Evolutionary conservation across 257 asterid species (phyloP).

Genomic region (Capsicum chinense): DNA sequence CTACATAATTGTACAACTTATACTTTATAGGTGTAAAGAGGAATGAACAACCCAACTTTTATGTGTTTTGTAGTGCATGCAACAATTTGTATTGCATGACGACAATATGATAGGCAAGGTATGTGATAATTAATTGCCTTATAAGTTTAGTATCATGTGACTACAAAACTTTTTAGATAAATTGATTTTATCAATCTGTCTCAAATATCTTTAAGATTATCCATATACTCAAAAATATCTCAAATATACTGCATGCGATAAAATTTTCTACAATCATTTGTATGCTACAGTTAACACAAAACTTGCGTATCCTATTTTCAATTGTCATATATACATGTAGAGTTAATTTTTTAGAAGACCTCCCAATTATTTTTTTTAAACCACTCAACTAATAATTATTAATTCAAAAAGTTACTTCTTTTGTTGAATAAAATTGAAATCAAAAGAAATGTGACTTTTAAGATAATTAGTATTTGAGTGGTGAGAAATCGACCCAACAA

Average conservation of each 20-base stretch:
- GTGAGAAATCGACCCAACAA: too few relatives aligned
- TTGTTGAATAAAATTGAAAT: too few relatives aligned
- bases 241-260: background rate
- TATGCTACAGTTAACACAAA: background rate
- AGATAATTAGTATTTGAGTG: too few relatives aligned
- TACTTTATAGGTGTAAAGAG: slow-evolving; percentile 4
- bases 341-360: too few relatives aligned
- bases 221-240: background rate
- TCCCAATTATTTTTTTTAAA: too few relatives aligned
- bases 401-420: too few relatives aligned
- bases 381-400: too few relatives aligned
- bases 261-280: background rate
- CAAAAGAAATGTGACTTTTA: too few relatives aligned
- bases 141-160: slow-evolving; percentile 20
- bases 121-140: background rate
- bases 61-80: slow-evolving; percentile 16
- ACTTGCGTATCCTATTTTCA: background rate
- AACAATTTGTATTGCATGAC: background rate
- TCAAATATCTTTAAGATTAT: background rate
- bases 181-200: background rate
- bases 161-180: background rate
- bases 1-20: background rate
- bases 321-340: background rate
- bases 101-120: background rate
- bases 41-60: slow-evolving; percentile 18